phyloP scores from a whole-genome alignment of 2,329 filamentous ascomycete genomes.

The Penicillium hesseltinei region DNA sequence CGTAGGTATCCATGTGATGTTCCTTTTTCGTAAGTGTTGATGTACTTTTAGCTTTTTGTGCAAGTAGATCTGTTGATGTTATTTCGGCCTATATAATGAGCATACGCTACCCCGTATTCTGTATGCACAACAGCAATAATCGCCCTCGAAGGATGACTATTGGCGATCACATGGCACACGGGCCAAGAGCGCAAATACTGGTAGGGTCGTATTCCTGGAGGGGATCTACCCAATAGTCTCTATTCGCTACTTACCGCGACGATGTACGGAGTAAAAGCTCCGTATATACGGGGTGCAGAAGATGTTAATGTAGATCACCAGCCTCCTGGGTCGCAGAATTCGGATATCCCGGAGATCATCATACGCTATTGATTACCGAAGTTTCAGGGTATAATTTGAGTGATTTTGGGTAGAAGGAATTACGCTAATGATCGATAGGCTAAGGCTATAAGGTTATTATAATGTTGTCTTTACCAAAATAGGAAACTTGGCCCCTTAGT shows the following conservation, averaged over 20 bases:
- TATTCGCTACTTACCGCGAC: neutral
- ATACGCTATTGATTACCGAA: neutral
- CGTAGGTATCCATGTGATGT: neutral
- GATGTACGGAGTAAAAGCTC: neutral
- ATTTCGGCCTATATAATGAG: too few species aligned
- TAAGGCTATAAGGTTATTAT: neutral
- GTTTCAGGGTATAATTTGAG: neutral
- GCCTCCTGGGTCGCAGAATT: neutral
- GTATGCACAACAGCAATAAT: neutral
- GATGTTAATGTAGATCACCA: neutral
- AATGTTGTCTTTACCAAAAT: neutral
- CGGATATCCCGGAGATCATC: neutral
- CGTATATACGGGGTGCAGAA: neutral
- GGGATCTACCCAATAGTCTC: constrained; percentile 1
- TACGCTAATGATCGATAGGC: neutral
- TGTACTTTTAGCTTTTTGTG: neutral
- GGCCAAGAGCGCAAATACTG: neutral
- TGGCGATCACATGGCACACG: neutral
- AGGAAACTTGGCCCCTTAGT: neutral
- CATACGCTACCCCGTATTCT: neutral
- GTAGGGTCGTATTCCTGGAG: neutral
- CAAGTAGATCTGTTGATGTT: neutral
- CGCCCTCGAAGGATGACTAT: neutral
- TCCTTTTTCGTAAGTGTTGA: too few species aligned
- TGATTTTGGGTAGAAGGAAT: neutral